Conservation (phyloP, 139 green algal species). For the Asterochloris erici region DNA sequence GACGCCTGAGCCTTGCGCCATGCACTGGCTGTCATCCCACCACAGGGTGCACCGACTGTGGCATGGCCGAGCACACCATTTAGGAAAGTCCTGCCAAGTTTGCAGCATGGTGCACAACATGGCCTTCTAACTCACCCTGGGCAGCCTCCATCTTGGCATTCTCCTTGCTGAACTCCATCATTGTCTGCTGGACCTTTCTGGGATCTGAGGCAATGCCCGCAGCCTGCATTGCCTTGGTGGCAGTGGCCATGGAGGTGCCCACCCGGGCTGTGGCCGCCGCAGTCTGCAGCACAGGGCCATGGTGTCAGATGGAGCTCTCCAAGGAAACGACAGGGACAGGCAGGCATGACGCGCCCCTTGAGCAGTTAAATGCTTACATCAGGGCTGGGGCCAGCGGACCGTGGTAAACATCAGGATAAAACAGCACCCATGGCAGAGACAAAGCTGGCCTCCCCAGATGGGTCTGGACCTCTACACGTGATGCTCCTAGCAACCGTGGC, state of each 20-base stretch:
- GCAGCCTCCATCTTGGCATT: conserved; percentile 66
- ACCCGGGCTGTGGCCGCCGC: conserved; percentile 55
- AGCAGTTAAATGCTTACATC: neutral
- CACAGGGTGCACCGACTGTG: too few relatives aligned
- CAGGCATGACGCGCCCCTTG: neutral
- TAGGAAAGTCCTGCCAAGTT: neutral
- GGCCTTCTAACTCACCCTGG: neutral
- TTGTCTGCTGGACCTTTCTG: conserved; percentile 39
- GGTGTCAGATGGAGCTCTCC: neutral
- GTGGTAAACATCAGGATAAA: neutral
- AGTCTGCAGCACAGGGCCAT: conserved; percentile 43
- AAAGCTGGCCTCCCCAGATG: neutral
- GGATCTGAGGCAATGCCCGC: conserved; percentile 50
- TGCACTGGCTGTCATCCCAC: too few relatives aligned
- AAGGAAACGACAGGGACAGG: neutral
- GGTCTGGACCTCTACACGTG: neutral
- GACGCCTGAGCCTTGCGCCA: too few relatives aligned
- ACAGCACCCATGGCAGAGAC: neutral
- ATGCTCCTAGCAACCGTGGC: neutral
- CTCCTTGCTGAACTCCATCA: conserved; percentile 59
- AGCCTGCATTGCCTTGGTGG: conserved; percentile 57
- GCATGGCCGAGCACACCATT: neutral
- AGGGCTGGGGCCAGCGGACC: neutral
- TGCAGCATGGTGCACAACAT: neutral
- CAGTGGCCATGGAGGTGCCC: conserved; percentile 44